A percentile compares a stretch with the other conserved stretches of the same genome.
Evolutionary conservation across 495 filamentous ascomycete genomes (phyloP).

Genomic region (Tuber magnatum): DNA sequence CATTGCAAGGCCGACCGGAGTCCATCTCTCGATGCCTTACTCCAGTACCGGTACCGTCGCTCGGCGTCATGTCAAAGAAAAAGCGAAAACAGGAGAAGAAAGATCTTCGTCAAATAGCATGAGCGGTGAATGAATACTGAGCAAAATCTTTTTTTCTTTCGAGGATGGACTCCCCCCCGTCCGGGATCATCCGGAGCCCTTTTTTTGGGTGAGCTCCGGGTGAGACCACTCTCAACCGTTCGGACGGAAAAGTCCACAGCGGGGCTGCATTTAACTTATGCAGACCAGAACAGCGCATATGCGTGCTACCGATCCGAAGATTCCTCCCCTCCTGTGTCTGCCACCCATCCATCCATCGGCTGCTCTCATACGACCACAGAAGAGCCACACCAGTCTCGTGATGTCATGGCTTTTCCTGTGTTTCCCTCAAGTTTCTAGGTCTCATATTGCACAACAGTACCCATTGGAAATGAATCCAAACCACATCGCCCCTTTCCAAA

Average conservation of each 20-base stretch:
- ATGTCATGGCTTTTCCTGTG: not conserved
- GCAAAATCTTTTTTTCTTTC: not conserved
- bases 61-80: not conserved
- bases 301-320: not conserved
- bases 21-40: not conserved
- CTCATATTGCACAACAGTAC: not conserved
- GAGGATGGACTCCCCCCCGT: not conserved
- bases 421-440: not conserved
- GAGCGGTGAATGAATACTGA: slow-evolving; percentile 1
- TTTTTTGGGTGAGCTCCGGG: not conserved
- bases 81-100: not conserved
- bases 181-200: not conserved
- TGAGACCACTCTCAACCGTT: not conserved
- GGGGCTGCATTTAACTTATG: not conserved
- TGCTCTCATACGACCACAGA: not conserved
- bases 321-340: not conserved
- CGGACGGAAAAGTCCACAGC: not conserved
- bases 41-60: not conserved
- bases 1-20: not conserved
- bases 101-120: not conserved
- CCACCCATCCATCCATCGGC: not conserved
- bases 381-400: not conserved
- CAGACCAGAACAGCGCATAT: not conserved
- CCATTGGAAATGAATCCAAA: not conserved
- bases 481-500: not conserved